These are phyloP conservation scores for Rutstroemia sp. DNA, from an alignment of 2,329 filamentous ascomycete genomes.

Conservation along the genomic window DNA sequence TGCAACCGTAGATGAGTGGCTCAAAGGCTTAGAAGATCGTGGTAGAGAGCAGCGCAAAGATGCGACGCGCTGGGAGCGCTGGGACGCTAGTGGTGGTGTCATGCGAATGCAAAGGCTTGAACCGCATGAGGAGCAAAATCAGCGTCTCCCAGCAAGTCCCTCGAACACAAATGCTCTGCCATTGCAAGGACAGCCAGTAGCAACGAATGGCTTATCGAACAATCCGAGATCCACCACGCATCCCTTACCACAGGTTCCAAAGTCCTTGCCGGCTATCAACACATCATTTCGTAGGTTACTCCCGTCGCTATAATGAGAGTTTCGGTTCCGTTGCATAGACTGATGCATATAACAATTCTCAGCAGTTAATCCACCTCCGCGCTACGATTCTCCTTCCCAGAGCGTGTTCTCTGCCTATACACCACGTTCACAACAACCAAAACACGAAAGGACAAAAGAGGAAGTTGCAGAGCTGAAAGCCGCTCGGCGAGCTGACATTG, in stretches of 20 bases:
- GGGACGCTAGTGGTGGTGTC: slow-evolving; percentile 38
- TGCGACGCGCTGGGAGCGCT: slow-evolving; percentile 67
- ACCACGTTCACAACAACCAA: slow-evolving; percentile 21
- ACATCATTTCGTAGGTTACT: slow-evolving; percentile 11
- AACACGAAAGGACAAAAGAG: slow-evolving; percentile 48
- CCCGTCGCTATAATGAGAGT: neutral
- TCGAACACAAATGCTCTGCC: neutral
- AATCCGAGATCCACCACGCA: neutral
- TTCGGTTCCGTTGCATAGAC: neutral
- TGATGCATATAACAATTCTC: slow-evolving; percentile 2
- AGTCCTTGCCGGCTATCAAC: slow-evolving; percentile 10
- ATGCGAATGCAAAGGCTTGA: slow-evolving; percentile 17
- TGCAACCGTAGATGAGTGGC: slow-evolving; percentile 68
- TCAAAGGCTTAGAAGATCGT: slow-evolving; percentile 61
- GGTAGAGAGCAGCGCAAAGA: slow-evolving; percentile 55
- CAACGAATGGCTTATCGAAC: neutral
- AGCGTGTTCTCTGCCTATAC: slow-evolving; percentile 22
- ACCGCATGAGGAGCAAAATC: slow-evolving; percentile 9
- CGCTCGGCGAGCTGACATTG: slow-evolving; percentile 60
- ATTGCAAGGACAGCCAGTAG: neutral
- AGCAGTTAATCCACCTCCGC: slow-evolving; percentile 20
- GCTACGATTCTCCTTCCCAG: slow-evolving; percentile 27
- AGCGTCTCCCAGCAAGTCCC: neutral
- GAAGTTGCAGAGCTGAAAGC: slow-evolving; percentile 59
- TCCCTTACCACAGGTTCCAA: slow-evolving; percentile 6